A percentile compares a stretch with the other conserved stretches of the same genome.
These are phyloP conservation scores for Drechslerella dactyloides DNA, from an alignment of 2,329 filamentous ascomycete genomes.

Conservation along the genomic window DNA sequence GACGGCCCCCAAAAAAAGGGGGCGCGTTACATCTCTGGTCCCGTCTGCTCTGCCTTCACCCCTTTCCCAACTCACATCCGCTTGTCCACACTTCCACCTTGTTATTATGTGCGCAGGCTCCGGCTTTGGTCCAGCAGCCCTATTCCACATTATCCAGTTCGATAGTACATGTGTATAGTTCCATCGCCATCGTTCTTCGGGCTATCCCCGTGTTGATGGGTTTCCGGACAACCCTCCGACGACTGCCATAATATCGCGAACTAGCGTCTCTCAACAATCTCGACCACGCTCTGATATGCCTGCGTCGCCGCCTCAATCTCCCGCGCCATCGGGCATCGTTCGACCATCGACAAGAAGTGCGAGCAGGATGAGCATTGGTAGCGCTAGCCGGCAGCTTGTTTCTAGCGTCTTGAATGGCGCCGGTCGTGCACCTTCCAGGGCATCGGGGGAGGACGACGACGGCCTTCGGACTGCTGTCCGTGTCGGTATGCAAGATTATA, in stretches of 20 bases:
- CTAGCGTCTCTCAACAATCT: not conserved
- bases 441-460: constrained; percentile 52
- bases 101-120: too few species aligned
- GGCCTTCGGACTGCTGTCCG: constrained; percentile 44
- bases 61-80: not conserved
- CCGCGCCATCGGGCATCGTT: constrained; percentile 47
- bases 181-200: too few species aligned
- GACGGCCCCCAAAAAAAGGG: constrained; percentile 5
- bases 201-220: too few species aligned
- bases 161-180: too few species aligned
- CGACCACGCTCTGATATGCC: constrained; percentile 14
- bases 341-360: constrained; percentile 51
- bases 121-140: too few species aligned
- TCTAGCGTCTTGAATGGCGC: constrained; percentile 33
- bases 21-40: not conserved
- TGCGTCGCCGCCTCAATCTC: constrained; percentile 41
- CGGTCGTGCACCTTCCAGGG: constrained; percentile 50
- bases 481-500: constrained; percentile 24
- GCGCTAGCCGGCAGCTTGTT: constrained; percentile 34
- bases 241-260: too few species aligned
- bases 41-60: not conserved
- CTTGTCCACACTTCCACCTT: not conserved
- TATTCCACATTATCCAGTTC: too few species aligned
- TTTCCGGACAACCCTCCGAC: too few species aligned
- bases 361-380: constrained; percentile 53